Conservation (phyloP, 139 green algal species). For the Spirogloea muscicola region DNA sequence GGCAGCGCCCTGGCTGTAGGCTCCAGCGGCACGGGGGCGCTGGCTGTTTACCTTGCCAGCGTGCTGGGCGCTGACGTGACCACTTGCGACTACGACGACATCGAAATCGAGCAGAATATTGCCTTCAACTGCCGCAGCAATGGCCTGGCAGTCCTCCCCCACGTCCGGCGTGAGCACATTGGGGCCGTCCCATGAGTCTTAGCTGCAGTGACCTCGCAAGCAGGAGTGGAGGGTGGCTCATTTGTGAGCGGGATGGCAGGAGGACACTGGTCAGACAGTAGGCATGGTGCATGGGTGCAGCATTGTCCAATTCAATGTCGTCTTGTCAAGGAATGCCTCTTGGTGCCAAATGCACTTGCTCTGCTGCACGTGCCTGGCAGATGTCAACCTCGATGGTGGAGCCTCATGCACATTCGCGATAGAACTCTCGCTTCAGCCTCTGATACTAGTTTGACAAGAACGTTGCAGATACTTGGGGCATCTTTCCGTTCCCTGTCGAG, state of each 20-base stretch:
- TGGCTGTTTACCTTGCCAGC: constrained; percentile 35
- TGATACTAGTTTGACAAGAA: too few species aligned
- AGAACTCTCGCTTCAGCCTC: too few species aligned
- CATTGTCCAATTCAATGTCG: too few species aligned
- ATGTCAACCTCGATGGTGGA: too few species aligned
- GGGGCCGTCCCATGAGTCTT: background rate
- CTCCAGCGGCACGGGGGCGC: constrained; percentile 35
- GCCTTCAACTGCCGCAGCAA: constrained; percentile 30
- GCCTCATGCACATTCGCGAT: too few species aligned
- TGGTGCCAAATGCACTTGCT: too few species aligned
- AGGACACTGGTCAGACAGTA: too few species aligned
- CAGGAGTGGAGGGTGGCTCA: background rate
- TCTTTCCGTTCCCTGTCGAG: background rate
- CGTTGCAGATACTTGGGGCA: constrained; percentile 47
- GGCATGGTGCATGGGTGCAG: too few species aligned
- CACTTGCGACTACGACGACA: constrained; percentile 45
- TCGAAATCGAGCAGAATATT: constrained; percentile 44
- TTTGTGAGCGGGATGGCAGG: too few species aligned
- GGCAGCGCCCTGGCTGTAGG: too few species aligned
- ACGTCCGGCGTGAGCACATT: constrained; percentile 42
- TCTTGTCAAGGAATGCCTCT: too few species aligned
- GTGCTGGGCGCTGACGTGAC: constrained; percentile 31
- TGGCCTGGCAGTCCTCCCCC: constrained; percentile 16
- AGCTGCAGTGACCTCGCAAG: background rate
- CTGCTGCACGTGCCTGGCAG: too few species aligned